A percentile compares a stretch with the other conserved stretches of the same genome.
Evolutionary conservation across 768 basidiomycete genomes (phyloP).

Genomic region (Tricholoma furcatifolium): DNA sequence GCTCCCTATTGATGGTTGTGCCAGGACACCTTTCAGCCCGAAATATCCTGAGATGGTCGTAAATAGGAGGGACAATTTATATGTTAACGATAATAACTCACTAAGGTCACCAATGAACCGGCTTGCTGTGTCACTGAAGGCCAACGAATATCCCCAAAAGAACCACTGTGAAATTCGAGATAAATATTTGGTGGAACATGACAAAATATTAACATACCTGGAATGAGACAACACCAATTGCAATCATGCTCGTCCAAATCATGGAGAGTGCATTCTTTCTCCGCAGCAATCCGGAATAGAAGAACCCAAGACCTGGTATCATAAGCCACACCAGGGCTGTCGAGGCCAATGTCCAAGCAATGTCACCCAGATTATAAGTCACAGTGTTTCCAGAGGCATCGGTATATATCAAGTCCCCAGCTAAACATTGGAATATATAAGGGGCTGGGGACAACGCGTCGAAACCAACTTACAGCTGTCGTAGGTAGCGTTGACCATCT

Average conservation of each 20-base stretch:
- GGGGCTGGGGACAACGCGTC: background rate
- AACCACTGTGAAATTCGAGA: constrained; percentile 64
- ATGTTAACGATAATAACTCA: constrained; percentile 31
- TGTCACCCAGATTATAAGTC: constrained; percentile 49
- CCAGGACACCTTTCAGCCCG: constrained; percentile 75
- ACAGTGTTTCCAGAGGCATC: constrained; percentile 27
- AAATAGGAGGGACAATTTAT: background rate
- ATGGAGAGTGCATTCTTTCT: constrained; percentile 93
- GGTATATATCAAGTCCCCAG: constrained; percentile 33
- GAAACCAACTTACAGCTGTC: constrained; percentile 23
- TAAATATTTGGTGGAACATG: background rate
- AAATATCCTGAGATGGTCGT: constrained; percentile 61
- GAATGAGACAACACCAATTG: constrained; percentile 78
- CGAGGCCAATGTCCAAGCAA: constrained; percentile 59
- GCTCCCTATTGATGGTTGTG: constrained; percentile 72
- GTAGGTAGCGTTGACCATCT: constrained; percentile 33
- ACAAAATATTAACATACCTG: constrained; percentile 51
- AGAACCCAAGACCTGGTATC: constrained; percentile 84
- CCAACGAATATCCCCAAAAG: constrained; percentile 95
- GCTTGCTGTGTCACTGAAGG: constrained; percentile 78
- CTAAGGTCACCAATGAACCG: constrained; percentile 86
- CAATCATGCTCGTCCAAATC: constrained; percentile 79
- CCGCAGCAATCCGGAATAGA: constrained; percentile 88
- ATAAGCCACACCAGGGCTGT: constrained; percentile 85
- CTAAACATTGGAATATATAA: constrained; percentile 21